Conservation (phyloP, 1,284 basidiomycete genomes). For the Salmacisia buchloeana region DNA sequence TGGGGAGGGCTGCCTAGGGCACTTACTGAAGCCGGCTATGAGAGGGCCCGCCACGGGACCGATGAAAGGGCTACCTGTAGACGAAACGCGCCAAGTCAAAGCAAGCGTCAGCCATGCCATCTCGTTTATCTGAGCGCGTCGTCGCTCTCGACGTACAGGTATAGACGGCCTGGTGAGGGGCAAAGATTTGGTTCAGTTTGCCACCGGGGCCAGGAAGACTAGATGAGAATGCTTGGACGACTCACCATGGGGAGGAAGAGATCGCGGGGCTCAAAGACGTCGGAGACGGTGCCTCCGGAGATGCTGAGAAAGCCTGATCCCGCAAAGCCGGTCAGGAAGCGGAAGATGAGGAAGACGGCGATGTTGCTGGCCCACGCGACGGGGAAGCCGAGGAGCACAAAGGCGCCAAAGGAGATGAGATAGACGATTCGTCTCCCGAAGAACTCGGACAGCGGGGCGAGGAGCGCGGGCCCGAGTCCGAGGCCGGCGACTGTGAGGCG, state of each 20-base stretch:
- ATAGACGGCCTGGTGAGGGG: background rate
- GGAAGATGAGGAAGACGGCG: slow-evolving; percentile 63
- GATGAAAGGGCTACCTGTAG: slow-evolving; percentile 6
- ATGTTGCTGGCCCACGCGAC: slow-evolving; percentile 63
- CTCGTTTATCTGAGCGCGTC: too few relatives aligned
- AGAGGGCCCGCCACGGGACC: slow-evolving; percentile 9
- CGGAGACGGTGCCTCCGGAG: slow-evolving; percentile 68
- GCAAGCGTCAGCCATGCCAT: too few relatives aligned
- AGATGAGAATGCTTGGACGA: background rate
- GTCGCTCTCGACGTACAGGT: too few relatives aligned
- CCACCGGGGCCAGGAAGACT: background rate
- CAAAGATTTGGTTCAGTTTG: slow-evolving; percentile 6
- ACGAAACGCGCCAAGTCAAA: too few relatives aligned
- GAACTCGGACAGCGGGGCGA: slow-evolving; percentile 60
- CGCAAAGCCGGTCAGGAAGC: slow-evolving; percentile 58
- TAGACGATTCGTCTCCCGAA: slow-evolving; percentile 54
- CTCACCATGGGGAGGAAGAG: slow-evolving; percentile 69
- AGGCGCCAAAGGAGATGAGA: slow-evolving; percentile 26
- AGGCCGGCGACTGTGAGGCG: slow-evolving; percentile 12
- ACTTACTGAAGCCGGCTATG: slow-evolving; percentile 6
- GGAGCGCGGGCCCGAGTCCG: slow-evolving; percentile 50
- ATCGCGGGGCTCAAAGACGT: slow-evolving; percentile 63
- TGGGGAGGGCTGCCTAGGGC: too few relatives aligned
- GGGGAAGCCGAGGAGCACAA: slow-evolving; percentile 58
- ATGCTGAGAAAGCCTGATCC: slow-evolving; percentile 72